These are phyloP conservation scores for Leccinum variicolor DNA, from an alignment of 768 basidiomycete species.

Conservation along the genomic window DNA sequence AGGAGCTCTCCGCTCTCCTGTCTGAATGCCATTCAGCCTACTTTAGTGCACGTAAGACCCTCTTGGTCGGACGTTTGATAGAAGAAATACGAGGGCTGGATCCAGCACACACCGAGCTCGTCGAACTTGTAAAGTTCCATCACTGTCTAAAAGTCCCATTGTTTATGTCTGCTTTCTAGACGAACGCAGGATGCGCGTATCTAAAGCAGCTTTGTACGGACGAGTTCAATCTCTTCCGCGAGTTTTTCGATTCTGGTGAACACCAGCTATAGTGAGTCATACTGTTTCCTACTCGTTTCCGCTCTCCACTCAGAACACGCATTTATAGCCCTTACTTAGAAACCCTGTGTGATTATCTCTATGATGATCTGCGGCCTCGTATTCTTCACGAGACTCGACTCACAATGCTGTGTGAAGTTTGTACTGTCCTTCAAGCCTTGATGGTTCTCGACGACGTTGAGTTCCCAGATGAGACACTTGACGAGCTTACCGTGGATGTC, in stretches of 20 bases:
- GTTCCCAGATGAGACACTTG: slow-evolving; percentile 28
- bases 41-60: slow-evolving; percentile 64
- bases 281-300: background rate
- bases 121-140: slow-evolving; percentile 68
- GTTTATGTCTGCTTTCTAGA: slow-evolving; percentile 43
- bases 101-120: slow-evolving; percentile 74
- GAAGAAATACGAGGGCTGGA: slow-evolving; percentile 85
- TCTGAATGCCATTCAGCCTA: slow-evolving; percentile 87
- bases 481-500: slow-evolving; percentile 37
- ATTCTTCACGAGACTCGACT: slow-evolving; percentile 92
- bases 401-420: slow-evolving; percentile 88
- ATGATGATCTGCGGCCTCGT: slow-evolving; percentile 92
- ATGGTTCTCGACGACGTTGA: slow-evolving; percentile 85
- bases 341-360: slow-evolving; percentile 88
- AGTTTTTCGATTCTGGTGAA: slow-evolving; percentile 87
- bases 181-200: slow-evolving; percentile 88
- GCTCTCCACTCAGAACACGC: slow-evolving; percentile 1
- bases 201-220: slow-evolving; percentile 88
- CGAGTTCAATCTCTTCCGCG: slow-evolving; percentile 81
- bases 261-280: slow-evolving; percentile 62
- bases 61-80: slow-evolving; percentile 70
- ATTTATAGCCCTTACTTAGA: slow-evolving; percentile 79
- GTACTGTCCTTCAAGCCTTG: slow-evolving; percentile 91
- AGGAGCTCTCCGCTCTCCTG: slow-evolving; percentile 78
- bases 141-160: background rate